phyloP scores from a whole-genome alignment of 768 basidiomycete species.

The Auricularia cornea region DNA sequence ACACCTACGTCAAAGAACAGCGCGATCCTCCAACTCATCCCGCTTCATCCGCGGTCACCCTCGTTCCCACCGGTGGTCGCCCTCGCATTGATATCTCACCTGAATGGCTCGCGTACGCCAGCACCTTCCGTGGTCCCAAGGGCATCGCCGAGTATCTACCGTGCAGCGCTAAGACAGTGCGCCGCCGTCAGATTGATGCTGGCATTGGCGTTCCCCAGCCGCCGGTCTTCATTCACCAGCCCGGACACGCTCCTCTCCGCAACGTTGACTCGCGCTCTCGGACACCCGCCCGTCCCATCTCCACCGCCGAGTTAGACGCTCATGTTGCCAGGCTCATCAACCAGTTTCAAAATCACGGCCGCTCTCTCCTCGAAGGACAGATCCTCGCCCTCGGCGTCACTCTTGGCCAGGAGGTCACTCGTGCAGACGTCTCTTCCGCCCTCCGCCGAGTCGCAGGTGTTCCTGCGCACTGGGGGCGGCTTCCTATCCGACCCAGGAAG shows the following conservation, averaged over 20 bases:
- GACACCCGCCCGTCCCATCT: background rate
- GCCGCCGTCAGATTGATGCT: no score
- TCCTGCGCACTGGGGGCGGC: conserved; percentile 11
- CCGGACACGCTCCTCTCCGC: background rate
- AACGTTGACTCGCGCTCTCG: background rate
- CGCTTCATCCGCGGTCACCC: no score
- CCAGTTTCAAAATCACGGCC: conserved; percentile 14
- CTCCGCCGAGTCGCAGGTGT: conserved; percentile 14
- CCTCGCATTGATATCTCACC: no score
- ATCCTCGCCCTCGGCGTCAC: conserved; percentile 8
- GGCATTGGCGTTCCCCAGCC: no score
- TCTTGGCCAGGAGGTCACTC: conserved; percentile 11
- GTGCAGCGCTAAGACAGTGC: no score
- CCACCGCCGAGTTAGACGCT: conserved; percentile 8
- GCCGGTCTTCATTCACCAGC: background rate
- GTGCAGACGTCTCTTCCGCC: conserved; percentile 6
- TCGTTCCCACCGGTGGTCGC: no score
- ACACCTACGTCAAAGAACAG: no score
- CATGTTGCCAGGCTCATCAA: conserved; percentile 7
- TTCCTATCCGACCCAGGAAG: conserved; percentile 7
- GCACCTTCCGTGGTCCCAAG: no score
- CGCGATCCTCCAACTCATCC: no score
- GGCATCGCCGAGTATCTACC: no score
- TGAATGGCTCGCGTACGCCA: no score
- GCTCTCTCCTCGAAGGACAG: conserved; percentile 12